Percentiles rank a stretch among this genome's conserved stretches.
Evolutionary conservation across 768 basidiomycete species (phyloP).

Genomic region (Neoboletus magnificus): DNA sequence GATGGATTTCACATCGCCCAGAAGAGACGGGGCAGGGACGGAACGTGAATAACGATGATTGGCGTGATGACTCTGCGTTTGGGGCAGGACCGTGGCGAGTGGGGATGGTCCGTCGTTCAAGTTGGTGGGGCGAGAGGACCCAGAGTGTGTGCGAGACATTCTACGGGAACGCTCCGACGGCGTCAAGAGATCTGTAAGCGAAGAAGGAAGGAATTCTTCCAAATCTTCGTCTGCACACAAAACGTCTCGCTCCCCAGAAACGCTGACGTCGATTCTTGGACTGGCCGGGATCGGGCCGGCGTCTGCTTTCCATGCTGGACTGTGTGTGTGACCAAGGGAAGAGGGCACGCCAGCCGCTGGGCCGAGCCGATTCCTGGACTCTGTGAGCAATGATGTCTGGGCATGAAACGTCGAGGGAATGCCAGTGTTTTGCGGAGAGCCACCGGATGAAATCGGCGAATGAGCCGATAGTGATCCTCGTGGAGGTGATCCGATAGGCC

Average conservation of each 20-base stretch:
- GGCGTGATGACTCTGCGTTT: constrained; percentile 21
- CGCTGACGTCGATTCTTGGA: constrained; percentile 14
- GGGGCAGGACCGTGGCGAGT: constrained; percentile 12
- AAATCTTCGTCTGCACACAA: constrained; percentile 58
- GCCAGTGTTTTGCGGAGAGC: constrained; percentile 41
- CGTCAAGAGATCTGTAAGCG: constrained; percentile 84
- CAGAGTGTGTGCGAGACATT: constrained; percentile 71
- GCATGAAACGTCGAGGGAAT: constrained; percentile 71
- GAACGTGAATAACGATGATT: constrained; percentile 77
- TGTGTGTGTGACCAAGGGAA: constrained; percentile 48
- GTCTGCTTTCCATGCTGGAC: constrained; percentile 29
- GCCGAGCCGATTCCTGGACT: constrained; percentile 35
- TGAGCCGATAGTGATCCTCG: constrained; percentile 45
- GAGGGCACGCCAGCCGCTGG: constrained; percentile 50
- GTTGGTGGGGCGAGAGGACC: constrained; percentile 28
- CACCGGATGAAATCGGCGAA: constrained; percentile 46
- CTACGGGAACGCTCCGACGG: constrained; percentile 82
- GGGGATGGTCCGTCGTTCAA: constrained; percentile 20
- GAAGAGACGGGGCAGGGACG: constrained; percentile 71
- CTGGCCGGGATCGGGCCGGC: constrained; percentile 20
- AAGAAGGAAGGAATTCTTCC: constrained; percentile 87
- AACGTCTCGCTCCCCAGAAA: constrained; percentile 44
- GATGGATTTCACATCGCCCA: constrained; percentile 75
- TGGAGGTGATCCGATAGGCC: constrained; percentile 83
- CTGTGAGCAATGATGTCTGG: constrained; percentile 48